Evolutionary conservation across 2,329 filamentous ascomycete genomes (phyloP), one percentile per base, ranked within the genome.

Genomic region (Magnaporthiopsis rhizophila): DNA sequence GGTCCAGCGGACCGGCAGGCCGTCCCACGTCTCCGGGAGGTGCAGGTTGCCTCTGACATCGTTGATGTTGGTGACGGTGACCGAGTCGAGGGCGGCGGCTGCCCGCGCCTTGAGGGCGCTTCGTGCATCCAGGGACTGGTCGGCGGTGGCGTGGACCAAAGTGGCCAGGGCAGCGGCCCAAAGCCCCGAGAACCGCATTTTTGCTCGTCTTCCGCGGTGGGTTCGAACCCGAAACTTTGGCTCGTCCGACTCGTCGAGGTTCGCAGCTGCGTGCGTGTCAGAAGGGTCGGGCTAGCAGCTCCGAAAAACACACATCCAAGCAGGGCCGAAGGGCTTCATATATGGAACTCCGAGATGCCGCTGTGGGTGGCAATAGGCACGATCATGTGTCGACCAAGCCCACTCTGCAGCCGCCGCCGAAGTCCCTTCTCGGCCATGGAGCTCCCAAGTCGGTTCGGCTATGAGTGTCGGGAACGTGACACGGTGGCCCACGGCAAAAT

Each of bases 11-110:
- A 79, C 66, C 3, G 69, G 38, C 3, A 72, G 65, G 0, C 71
- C 73, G 30, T 76, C 71, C 1, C 71, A 68, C 1, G 68, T 65
- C 1, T 68, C 56, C 15, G 77, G 77, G 6, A 79, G 69, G 56
- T 72, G 66, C 26, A 79, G 66, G 64, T 79, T 78, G 30, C 77
- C 75, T 24, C 75, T 72, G 60, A 79, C 72, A 61, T 78, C 72
- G 9, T 73, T 69, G 26, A 77, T 65, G 65, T 78, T 78, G 56
- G 68, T 70, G 1, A 77, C 65, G 1, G 67, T 61, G 24, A 63
- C 53, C 1, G 53, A 28, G 32, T n/a, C 30, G 32, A 63, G 53
- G 13, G 56, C 53, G 7, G 53, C 56, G n/a, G 58, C 56, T 8
- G 62, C 62, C 7, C 62, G 56, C 2, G 62, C 53, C 21, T 45